phyloP scores from a whole-genome alignment of 176 grass and related monocot genomes.

The Thinopyrum elongatum region DNA sequence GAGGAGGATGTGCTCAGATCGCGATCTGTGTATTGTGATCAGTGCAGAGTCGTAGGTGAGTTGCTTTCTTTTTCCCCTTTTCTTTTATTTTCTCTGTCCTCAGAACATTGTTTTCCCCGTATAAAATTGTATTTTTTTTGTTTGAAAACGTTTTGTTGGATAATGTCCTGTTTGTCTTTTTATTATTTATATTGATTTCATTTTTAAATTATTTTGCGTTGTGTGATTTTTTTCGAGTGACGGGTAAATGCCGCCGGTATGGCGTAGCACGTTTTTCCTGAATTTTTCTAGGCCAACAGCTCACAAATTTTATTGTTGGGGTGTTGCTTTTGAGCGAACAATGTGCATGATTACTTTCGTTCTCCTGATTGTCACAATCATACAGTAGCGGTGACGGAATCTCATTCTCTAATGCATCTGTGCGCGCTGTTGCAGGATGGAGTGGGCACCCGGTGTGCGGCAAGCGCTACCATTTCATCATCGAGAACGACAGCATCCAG shows the following conservation, averaged over 20 bases:
- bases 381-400: constrained; percentile 17
- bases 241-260: neutral
- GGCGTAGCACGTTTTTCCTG: neutral
- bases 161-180: neutral
- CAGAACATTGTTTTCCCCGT: neutral
- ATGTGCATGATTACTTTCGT: neutral
- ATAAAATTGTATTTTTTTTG: neutral
- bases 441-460: constrained; percentile 90
- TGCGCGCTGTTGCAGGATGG: constrained; percentile 68
- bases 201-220: neutral
- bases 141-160: neutral
- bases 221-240: neutral
- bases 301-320: constrained; percentile 11
- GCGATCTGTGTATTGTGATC: constrained; percentile 90
- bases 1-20: constrained; percentile 94
- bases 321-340: constrained; percentile 30
- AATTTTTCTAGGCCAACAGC: neutral
- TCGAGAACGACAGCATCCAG: constrained; percentile 73
- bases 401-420: constrained; percentile 17
- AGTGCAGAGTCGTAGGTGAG: constrained; percentile 98
- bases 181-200: neutral
- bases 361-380: neutral
- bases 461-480: constrained; percentile 97
- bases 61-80: constrained; percentile 23
- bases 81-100: neutral